Base-by-base conservation (phyloP, 2,329 filamentous ascomycete species). In the Colletotrichum aenigma region DNA sequence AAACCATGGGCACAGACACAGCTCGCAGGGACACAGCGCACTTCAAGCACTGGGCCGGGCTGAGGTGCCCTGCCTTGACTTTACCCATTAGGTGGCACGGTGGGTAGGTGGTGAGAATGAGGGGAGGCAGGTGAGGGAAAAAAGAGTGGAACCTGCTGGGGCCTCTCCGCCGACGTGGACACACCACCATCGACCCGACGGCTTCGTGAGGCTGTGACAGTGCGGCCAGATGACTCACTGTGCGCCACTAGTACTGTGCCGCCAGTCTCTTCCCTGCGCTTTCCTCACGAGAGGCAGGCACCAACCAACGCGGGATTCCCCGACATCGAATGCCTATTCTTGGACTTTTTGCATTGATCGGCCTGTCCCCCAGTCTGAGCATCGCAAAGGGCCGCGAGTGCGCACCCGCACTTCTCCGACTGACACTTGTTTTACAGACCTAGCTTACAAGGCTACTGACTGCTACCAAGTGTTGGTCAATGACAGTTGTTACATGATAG, bases 311-410 rank as follows among this genome's bases (percentile, higher is more conserved):
- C 70, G 70, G 70, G 58, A 76, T 76, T 32, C 70, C 74, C 74
- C 70, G 70, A 76, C 58, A 48, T 65, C n/a, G 12, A 60, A 32
- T 18, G 38, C 56, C 74, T 75, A 73, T 75, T 75, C 64, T 73
- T 58, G 70, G 70, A 73, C 61, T 2, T 68, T 58, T 55, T 38
- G 74, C 70, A 74, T 74, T 74, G 70, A 76, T 73, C 70, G 65
- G 60, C 74, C 32, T 58, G 28, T 55, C 30, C 62, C 56, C 43
- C 43, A 21, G 73, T 58, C 64, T 75, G 62, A 73, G 70, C 70
- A 64, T 36, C 30, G 43, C n/a, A 52, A 2, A 52, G 43, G 43
- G 43, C 43, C 43, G 43, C 43, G n/a, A 52, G 43, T 52, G 43
- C 43, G 15, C 10, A 30, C 28, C 30, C 52, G 36, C 30, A 62